Evolutionary conservation across 2,329 filamentous ascomycete species (phyloP).

Genomic region (Aureobasidium sp.): DNA sequence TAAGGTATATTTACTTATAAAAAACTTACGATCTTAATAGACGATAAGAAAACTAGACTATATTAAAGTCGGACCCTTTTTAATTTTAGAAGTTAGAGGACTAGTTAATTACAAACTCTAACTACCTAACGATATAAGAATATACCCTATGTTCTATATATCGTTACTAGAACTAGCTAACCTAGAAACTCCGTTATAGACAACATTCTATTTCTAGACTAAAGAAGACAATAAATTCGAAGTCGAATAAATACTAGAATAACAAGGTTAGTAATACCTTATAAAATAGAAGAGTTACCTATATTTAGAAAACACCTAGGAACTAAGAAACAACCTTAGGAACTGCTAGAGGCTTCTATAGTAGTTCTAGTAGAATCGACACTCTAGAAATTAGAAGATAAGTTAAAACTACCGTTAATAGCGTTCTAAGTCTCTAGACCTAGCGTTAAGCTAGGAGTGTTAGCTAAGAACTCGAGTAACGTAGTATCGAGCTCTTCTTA

Average conservation of each 20-base stretch:
- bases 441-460: neutral
- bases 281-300: conserved; percentile 3
- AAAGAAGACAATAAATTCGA: neutral
- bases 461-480: neutral
- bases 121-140: neutral
- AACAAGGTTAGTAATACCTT: conserved; percentile 6
- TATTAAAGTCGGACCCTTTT: conserved; percentile 16
- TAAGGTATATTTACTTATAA: conserved; percentile 17
- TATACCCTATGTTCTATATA: neutral
- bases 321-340: neutral
- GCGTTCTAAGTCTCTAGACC: neutral
- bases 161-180: neutral
- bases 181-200: conserved; percentile 3
- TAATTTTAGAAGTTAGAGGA: conserved; percentile 12
- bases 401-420: neutral
- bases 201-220: conserved; percentile 4
- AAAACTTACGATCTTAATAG: conserved; percentile 14
- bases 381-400: neutral
- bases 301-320: neutral
- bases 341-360: neutral
- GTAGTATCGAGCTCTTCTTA: neutral
- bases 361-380: neutral
- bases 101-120: conserved; percentile 8
- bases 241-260: conserved; percentile 1
- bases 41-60: conserved; percentile 16